These are phyloP conservation scores for Eleusine coracana DNA, from an alignment of 176 grass and related monocot genomes.

Conservation along the genomic window DNA sequence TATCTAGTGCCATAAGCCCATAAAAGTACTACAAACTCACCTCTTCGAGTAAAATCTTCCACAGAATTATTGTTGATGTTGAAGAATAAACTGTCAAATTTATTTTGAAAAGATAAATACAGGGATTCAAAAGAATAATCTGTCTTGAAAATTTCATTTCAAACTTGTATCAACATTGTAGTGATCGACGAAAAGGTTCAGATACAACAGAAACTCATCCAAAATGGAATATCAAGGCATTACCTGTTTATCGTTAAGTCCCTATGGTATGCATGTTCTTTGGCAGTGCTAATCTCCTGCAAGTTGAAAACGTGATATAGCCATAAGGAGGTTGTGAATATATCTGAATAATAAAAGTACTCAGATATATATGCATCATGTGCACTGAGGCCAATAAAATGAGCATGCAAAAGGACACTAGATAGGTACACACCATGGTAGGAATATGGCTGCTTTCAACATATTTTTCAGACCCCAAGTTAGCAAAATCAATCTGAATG, in stretches of 20 bases:
- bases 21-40: slow-evolving; percentile 43
- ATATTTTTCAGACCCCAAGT: slow-evolving; percentile 92
- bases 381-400: not conserved
- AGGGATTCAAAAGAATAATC: not conserved
- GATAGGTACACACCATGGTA: slow-evolving; percentile 64
- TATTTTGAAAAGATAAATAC: not conserved
- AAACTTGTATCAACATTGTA: slow-evolving; percentile 2
- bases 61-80: slow-evolving; percentile 84
- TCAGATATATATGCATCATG: too few relatives aligned
- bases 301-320: slow-evolving; percentile 20
- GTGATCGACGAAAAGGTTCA: too few relatives aligned
- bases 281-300: slow-evolving; percentile 85
- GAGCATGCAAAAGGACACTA: slow-evolving; percentile 1
- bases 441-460: slow-evolving; percentile 94
- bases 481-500: slow-evolving; percentile 96
- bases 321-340: not conserved
- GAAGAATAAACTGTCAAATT: slow-evolving; percentile 72
- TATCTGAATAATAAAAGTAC: too few relatives aligned
- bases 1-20: too few relatives aligned
- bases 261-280: slow-evolving; percentile 88
- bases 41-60: slow-evolving; percentile 94
- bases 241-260: slow-evolving; percentile 99
- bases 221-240: not conserved
- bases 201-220: not conserved
- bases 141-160: not conserved